Evolutionary conservation across 2,329 filamentous ascomycete genomes (phyloP).

Genomic region (Colletotrichum chlorophyti): DNA sequence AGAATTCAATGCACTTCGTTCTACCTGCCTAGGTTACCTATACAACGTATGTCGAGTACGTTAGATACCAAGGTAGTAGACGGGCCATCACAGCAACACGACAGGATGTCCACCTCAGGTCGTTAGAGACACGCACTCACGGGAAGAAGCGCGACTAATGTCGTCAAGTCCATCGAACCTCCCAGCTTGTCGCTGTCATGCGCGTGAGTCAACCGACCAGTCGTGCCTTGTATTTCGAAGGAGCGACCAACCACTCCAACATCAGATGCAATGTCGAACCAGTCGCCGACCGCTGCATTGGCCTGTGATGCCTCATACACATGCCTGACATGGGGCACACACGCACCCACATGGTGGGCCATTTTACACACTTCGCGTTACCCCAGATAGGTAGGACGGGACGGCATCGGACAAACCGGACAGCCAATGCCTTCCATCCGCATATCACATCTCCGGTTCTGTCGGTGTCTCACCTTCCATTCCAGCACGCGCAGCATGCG

Average conservation of each 20-base stretch:
- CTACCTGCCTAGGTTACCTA: too few species aligned
- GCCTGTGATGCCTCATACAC: too few species aligned
- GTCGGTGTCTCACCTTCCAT: background rate
- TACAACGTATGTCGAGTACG: too few species aligned
- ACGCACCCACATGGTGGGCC: too few species aligned
- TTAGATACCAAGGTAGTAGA: too few species aligned
- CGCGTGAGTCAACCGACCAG: slow-evolving; percentile 22
- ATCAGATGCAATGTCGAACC: slow-evolving; percentile 16
- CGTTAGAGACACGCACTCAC: slow-evolving; percentile 1
- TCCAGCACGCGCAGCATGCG: background rate
- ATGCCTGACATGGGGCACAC: background rate
- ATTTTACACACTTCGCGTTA: too few species aligned
- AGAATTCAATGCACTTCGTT: too few species aligned
- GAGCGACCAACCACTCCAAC: background rate
- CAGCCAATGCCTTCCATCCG: background rate
- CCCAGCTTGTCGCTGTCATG: slow-evolving; percentile 18
- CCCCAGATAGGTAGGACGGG: too few species aligned
- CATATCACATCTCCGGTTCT: background rate
- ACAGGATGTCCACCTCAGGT: too few species aligned
- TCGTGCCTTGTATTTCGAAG: slow-evolving; percentile 8
- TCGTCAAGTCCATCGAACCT: slow-evolving; percentile 10
- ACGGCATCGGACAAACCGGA: slow-evolving; percentile 7
- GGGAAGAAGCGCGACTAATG: slow-evolving; percentile 1
- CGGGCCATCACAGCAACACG: too few species aligned
- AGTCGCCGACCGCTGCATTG: background rate